Evolutionary conservation across 2,329 filamentous ascomycete species (phyloP).

Genomic region (Diatrype stigma): DNA sequence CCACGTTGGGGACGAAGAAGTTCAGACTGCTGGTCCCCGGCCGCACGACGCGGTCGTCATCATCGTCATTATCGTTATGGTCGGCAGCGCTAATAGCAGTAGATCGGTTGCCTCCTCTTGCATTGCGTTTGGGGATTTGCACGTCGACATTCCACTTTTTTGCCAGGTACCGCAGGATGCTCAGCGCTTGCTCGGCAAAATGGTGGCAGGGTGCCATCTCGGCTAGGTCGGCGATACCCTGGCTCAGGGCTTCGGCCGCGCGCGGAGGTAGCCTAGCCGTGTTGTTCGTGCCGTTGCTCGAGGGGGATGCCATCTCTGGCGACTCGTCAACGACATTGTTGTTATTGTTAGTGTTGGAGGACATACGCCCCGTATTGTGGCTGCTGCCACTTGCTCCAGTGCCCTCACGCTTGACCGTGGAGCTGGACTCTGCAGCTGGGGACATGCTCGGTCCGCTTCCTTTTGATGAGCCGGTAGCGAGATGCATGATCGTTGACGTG

Average conservation of each 20-base stretch:
- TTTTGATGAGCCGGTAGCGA: constrained; percentile 45
- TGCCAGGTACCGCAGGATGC: constrained; percentile 54
- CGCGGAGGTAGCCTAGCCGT: constrained; percentile 32
- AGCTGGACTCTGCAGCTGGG: constrained; percentile 14
- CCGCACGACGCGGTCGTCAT: constrained; percentile 14
- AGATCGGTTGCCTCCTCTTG: no score
- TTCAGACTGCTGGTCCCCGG: constrained; percentile 51
- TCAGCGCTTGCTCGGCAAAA: constrained; percentile 57
- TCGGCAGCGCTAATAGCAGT: no score
- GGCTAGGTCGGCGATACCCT: constrained; percentile 53
- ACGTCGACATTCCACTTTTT: constrained; percentile 57
- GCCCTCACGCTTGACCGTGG: constrained; percentile 15
- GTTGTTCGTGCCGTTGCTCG: constrained; percentile 10
- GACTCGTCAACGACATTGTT: no score
- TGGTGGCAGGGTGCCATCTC: constrained; percentile 60
- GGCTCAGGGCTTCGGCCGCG: constrained; percentile 42
- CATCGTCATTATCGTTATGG: not conserved
- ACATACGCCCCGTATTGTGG: not conserved
- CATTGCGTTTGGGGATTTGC: constrained; percentile 28
- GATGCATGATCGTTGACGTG: constrained; percentile 57
- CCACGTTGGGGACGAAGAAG: constrained; percentile 51
- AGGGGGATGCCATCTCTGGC: constrained; percentile 12
- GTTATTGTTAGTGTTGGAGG: constrained; percentile 8
- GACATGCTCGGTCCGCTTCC: constrained; percentile 15
- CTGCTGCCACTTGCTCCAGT: not conserved